Conservation (phyloP, 2,329 filamentous ascomycete genomes). For the Xylariaceae sp. region DNA sequence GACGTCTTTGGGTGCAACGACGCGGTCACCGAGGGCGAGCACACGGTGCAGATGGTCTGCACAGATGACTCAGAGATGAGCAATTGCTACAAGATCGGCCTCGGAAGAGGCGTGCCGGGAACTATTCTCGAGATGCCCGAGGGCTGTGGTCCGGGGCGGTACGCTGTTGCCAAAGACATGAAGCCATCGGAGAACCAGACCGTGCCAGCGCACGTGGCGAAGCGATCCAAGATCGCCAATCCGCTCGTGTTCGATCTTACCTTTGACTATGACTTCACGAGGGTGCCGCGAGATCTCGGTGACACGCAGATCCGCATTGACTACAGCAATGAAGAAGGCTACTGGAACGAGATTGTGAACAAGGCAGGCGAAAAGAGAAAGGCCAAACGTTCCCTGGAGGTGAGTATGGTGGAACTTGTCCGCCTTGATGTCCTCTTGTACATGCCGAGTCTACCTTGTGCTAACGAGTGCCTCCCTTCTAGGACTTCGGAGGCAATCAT, state of each 20-base stretch:
- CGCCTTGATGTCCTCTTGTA: not conserved
- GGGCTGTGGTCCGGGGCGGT: conserved; percentile 48
- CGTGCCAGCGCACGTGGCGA: conserved; percentile 34
- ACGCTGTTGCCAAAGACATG: conserved; percentile 47
- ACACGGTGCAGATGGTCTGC: conserved; percentile 48
- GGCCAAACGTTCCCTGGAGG: conserved; percentile 40
- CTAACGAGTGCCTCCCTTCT: not conserved
- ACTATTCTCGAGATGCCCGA: conserved; percentile 51
- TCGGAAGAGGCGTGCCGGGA: conserved; percentile 45
- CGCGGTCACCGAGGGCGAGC: conserved; percentile 36
- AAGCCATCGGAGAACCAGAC: conserved; percentile 31
- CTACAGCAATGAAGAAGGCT: conserved; percentile 46
- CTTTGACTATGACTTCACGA: conserved; percentile 49
- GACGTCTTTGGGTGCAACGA: conserved; percentile 49
- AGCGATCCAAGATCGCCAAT: not conserved
- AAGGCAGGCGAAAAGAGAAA: conserved; percentile 34
- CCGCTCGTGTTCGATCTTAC: conserved; percentile 45
- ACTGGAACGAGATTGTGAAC: conserved; percentile 46
- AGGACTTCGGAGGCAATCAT: conserved; percentile 42
- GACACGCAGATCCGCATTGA: conserved; percentile 49
- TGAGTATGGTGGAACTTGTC: not conserved
- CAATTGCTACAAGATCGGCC: conserved; percentile 48
- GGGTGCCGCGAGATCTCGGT: conserved; percentile 42
- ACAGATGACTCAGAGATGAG: conserved; percentile 42
- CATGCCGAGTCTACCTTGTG: not conserved